A percentile compares a stretch with the other conserved stretches of the same genome.
These are phyloP conservation scores for Candida chauliodis DNA, from an alignment of 805 yeast genomes.

Conservation along the genomic window DNA sequence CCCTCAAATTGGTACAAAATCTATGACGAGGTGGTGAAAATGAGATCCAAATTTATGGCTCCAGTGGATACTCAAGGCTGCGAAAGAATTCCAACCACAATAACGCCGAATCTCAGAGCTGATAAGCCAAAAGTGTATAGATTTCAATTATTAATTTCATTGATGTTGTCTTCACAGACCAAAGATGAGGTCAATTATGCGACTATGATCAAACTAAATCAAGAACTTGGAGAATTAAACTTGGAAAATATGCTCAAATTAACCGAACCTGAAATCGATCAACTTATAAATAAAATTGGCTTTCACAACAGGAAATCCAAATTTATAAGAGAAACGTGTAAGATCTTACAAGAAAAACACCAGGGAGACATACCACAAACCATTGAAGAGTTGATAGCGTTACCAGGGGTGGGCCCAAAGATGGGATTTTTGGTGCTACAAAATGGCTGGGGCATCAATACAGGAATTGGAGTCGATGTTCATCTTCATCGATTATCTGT, in stretches of 20 bases:
- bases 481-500: slow-evolving; percentile 80
- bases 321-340: slow-evolving; percentile 61
- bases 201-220: slow-evolving; percentile 64
- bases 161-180: slow-evolving; percentile 89
- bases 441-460: slow-evolving; percentile 71
- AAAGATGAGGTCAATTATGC: slow-evolving; percentile 80
- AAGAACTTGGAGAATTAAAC: slow-evolving; percentile 50
- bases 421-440: slow-evolving; percentile 85
- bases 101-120: slow-evolving; percentile 30
- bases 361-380: slow-evolving; percentile 71
- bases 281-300: slow-evolving; percentile 74
- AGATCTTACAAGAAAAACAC: slow-evolving; percentile 46
- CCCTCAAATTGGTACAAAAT: slow-evolving; percentile 52
- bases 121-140: slow-evolving; percentile 44
- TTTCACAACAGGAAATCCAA: slow-evolving; percentile 78
- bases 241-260: slow-evolving; percentile 50
- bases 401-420: slow-evolving; percentile 96
- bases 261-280: slow-evolving; percentile 57
- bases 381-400: slow-evolving; percentile 55
- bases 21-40: slow-evolving; percentile 56
- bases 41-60: slow-evolving; percentile 65
- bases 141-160: slow-evolving; percentile 71
- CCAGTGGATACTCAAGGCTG: slow-evolving; percentile 93
- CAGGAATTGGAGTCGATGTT: slow-evolving; percentile 93
- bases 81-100: slow-evolving; percentile 50